Evolutionary conservation across 2,329 filamentous ascomycete species (phyloP).

Genomic region (Hypoxylon sp.): DNA sequence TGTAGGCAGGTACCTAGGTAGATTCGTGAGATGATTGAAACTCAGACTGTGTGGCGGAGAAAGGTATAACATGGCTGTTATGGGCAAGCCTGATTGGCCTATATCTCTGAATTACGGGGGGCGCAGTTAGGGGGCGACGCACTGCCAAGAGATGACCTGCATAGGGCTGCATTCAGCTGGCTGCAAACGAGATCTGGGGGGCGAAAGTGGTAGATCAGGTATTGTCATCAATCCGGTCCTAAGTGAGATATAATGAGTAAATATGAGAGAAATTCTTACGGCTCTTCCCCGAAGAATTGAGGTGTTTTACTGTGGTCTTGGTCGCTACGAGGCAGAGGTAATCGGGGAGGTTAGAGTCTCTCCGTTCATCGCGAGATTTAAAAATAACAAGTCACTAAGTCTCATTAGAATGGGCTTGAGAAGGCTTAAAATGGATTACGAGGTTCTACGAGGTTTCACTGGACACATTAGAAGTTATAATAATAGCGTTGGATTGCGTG

Average conservation of each 20-base stretch:
- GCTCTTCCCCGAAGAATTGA: not conserved
- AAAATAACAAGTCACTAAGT: not conserved
- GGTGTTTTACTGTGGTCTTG: not conserved
- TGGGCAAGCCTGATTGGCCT: conserved; percentile 16
- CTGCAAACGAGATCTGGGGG: conserved; percentile 24
- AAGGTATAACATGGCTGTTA: not conserved
- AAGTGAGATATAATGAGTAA: not conserved
- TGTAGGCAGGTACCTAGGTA: not conserved
- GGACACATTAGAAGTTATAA: not conserved
- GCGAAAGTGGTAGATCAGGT: conserved; percentile 21
- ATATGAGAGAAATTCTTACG: not conserved
- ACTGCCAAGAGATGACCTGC: conserved; percentile 33
- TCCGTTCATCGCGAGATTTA: not conserved
- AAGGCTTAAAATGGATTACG: not conserved
- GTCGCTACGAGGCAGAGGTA: not conserved
- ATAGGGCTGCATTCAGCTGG: conserved; percentile 33
- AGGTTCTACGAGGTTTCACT: not conserved
- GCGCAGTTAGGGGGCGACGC: conserved; percentile 3
- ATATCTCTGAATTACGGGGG: not conserved
- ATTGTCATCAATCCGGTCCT: no score
- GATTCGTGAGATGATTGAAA: not conserved
- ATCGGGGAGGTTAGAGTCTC: not conserved
- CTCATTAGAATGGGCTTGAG: not conserved
- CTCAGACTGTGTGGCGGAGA: conserved; percentile 23
- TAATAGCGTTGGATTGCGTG: not conserved